Base-by-base conservation (phyloP, 2,329 filamentous ascomycete genomes). In the Pestalotiopsis sp. region DNA sequence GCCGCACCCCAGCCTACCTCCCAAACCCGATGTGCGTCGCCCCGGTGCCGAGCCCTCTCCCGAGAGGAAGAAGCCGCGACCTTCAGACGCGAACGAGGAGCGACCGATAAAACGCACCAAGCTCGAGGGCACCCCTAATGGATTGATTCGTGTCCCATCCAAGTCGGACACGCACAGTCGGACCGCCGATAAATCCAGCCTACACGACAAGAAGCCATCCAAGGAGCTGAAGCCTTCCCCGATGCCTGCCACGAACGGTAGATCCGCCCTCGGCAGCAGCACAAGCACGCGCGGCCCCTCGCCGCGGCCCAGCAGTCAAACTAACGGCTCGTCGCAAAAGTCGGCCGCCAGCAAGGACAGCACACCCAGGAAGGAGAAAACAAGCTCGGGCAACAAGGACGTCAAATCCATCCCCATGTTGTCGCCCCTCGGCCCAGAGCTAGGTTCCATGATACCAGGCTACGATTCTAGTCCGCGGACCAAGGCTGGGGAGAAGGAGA, bases 91-190 rank as follows among this genome's bases (percentile, higher is more conserved):
- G 6, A 83, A 85, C 31, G 80, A 81, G 39, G 69, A 74, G 27
- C 82, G 85, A 66, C 79, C 82, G 1, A 79, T 79, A 66, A 89
- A 88, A 75, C 82, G 86, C 68, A 75, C 77, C 27, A 84, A 80
- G 68, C 76, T 82, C 23, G 85, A 86, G 58, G 73, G 73, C 67
- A 72, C 70, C 13, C 66, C 73, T 1, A 77, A 73, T 67, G 72
- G 71, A 39, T 27, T 67, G 23, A 64, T 66, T 38, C 69, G 72
- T 27, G 74, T 73, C n/a, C 66, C 67, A 5, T 38, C 66, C 2
- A 78, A 75, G 66, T 72, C 74, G 17, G 41, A 60, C 17, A 66
- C 70, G 41, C 68, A 73, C n/a, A 72, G 72, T 25, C 75, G 39
- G 38, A 6, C 76, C 17, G 64, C 69, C 4, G 77, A 77, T 31